These are phyloP conservation scores for Lichenothelia convexa DNA, from an alignment of 495 filamentous ascomycete genomes.

Conservation along the genomic window DNA sequence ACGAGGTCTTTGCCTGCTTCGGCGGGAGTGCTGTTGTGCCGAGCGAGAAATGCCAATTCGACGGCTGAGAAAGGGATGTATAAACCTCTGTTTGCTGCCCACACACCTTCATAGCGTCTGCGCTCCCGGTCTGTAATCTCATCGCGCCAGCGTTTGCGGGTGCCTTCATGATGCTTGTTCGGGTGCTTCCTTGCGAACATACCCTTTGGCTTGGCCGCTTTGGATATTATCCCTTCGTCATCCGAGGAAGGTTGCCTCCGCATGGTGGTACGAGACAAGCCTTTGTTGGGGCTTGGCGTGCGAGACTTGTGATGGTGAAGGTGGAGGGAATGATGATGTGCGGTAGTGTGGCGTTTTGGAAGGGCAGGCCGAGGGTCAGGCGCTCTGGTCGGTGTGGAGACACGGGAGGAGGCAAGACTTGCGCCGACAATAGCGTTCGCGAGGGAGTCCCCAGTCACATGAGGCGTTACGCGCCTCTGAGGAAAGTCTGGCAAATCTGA, in stretches of 20 bases:
- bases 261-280: conserved; percentile 51
- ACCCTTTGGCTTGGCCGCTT: conserved; percentile 23
- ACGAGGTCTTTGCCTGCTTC: conserved; percentile 33
- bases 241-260: conserved; percentile 36
- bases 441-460: conserved; percentile 31
- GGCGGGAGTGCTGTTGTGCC: conserved; percentile 10
- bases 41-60: neutral
- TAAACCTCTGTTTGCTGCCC: conserved; percentile 82
- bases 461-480: conserved; percentile 15
- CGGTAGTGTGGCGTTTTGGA: conserved; percentile 27
- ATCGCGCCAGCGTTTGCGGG: conserved; percentile 67
- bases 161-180: conserved; percentile 77
- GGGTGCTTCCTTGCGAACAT: conserved; percentile 36
- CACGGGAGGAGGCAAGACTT: conserved; percentile 58
- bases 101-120: conserved; percentile 89
- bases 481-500: no score
- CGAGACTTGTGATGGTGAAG: conserved; percentile 25
- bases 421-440: conserved; percentile 74
- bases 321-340: conserved; percentile 29
- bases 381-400: conserved; percentile 31
- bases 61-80: conserved; percentile 10
- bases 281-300: conserved; percentile 36
- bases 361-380: conserved; percentile 14
- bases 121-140: conserved; percentile 59
- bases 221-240: conserved; percentile 36